Evolutionary conservation across 2,329 filamentous ascomycete species (phyloP), one percentile per base, ranked within the genome.

Genomic region (Diaporthe sp.): DNA sequence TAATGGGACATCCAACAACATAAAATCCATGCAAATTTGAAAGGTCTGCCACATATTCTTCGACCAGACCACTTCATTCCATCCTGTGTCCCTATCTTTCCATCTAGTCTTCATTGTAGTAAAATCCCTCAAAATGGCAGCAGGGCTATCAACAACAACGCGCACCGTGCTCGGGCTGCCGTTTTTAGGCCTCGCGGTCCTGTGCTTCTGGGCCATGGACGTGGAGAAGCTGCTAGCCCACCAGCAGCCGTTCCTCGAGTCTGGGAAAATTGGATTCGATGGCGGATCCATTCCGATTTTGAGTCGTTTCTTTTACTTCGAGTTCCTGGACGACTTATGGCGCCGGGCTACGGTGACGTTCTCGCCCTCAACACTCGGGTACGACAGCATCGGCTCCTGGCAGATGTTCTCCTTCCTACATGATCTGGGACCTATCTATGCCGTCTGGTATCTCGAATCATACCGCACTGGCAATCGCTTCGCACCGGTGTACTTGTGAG

Each of bases 331-430:
- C 37, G 13, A 61, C 1, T 2, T 61, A 6, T 61, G 58, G 58
- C 58, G 58, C n/a, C 34, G 58, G 58, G 34, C 58, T 7, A 61
- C 58, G 37, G 37, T 25, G 34, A 61, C 58, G 5, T 42, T 61
- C 58, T 42, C 58, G 13, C 58, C 57, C 34, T 39, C 57, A 12
- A 39, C 57, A 10, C 57, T 60, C 34, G 57, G 34, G 22, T 60
- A 39, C 34, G 57, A 60, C 19, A 15, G 34, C 57, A 60, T 60
- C 19, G n/a, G 57, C 57, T 60, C 57, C 19, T 60, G 57, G 57
- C 57, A 60, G 34, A n/a, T 39, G 34, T 60, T 60, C 10, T 60
- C 57, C 19, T 60, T 60, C 57, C 34, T 60, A 34, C 19, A 60
- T 34, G 51, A 55, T n/a, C 51, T 55, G n/a, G 51, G 51, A 10